These are phyloP conservation scores for Plasmodium sp. DNA, from an alignment of 169 alveolate genomes.

Conservation along the genomic window DNA sequence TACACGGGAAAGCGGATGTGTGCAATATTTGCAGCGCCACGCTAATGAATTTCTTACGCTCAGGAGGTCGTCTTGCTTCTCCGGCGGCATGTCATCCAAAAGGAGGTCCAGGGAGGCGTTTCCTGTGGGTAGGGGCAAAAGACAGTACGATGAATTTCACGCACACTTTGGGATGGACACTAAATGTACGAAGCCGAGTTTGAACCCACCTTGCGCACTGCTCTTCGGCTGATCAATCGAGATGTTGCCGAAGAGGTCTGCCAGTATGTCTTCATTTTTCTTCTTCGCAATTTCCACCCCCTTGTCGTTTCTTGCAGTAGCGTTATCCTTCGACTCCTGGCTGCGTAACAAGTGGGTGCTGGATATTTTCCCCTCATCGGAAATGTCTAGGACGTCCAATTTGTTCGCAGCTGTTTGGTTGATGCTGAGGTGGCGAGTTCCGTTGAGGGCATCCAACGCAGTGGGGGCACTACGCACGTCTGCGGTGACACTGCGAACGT, in stretches of 20 bases:
- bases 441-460: not conserved
- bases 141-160: not conserved
- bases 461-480: not conserved
- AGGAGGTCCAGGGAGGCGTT: conserved; percentile 20
- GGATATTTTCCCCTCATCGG: not conserved
- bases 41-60: not conserved
- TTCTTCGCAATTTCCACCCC: conserved; percentile 14
- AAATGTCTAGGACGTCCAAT: conserved; percentile 4
- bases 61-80: conserved; percentile 6
- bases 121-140: conserved; percentile 17
- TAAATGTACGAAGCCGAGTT: not conserved
- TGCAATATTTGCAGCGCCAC: not conserved
- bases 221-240: conserved; percentile 55
- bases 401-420: not conserved
- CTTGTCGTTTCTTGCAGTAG: not conserved
- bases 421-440: not conserved
- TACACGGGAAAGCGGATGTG: not conserved
- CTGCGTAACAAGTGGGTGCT: not conserved
- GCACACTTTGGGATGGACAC: not conserved
- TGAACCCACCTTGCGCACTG: not conserved
- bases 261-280: conserved; percentile 75
- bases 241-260: conserved; percentile 58
- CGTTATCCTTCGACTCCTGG: not conserved
- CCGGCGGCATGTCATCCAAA: conserved; percentile 20
- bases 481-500: not conserved